phyloP scores from a whole-genome alignment of 2,329 filamentous ascomycete species.

The Akanthomyces lecanii region DNA sequence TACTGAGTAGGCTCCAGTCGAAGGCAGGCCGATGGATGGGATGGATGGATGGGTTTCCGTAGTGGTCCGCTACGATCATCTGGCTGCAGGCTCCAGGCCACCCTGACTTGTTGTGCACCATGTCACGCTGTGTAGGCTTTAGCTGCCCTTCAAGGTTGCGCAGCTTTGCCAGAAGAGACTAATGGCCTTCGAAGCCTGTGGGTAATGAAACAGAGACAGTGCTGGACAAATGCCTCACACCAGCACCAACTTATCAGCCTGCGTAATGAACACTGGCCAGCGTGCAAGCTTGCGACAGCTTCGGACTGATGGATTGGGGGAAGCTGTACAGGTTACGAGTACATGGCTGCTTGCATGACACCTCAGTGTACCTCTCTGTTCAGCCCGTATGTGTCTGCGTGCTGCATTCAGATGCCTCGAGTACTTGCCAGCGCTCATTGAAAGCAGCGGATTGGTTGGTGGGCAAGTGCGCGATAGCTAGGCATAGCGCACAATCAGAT shows the following conservation, averaged over 20 bases:
- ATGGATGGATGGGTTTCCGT: neutral
- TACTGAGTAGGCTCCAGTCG: neutral
- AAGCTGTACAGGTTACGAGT: neutral
- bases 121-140: neutral
- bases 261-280: neutral
- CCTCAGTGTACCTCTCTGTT: neutral
- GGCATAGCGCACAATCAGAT: neutral
- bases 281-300: neutral
- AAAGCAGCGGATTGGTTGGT: neutral
- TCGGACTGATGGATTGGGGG: neutral
- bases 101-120: neutral
- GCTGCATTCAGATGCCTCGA: neutral
- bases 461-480: neutral
- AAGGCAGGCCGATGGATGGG: neutral
- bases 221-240: neutral
- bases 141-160: constrained; percentile 4
- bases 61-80: constrained; percentile 2
- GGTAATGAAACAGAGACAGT: neutral
- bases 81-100: neutral
- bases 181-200: neutral
- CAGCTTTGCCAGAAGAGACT: neutral
- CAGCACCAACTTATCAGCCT: neutral
- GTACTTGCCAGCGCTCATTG: neutral
- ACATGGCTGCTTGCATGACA: neutral
- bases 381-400: neutral